Base-by-base conservation (phyloP, 129 eudicot genomes). In the Artemisia argyi region DNA sequence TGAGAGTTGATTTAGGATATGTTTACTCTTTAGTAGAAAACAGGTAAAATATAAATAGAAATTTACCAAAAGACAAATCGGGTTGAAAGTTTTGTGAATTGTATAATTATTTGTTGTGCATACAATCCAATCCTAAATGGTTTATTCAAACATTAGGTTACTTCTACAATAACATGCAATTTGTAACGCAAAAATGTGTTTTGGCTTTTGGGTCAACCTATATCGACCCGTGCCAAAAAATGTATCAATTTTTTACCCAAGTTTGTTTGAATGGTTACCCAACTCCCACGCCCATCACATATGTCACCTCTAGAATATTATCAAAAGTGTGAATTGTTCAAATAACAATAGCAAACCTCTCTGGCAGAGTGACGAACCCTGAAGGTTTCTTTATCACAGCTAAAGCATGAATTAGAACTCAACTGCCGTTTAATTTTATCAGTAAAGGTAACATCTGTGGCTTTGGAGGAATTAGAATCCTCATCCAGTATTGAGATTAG, bases 281-380 rank as follows among this genome's bases (percentile, higher is more conserved):
- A 56, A 18, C 61, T 22, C 18, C 61, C 61, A 5, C 12, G 11
- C 61, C 61, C 14, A 12, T 22, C 61, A 19, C 5, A 16, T 24
- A 16, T 56, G 61, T 22, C 28, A 2, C 61, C 19, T 56, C 65
- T 26, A 60, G 46, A 39, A 42, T 42, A 47, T 61, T 16, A 30
- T 73, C 22, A 73, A 73, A 28, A 15, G 15, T 12, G 35, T 18
- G 68, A 42, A 76, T 65, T 13, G 19, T 59, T 15, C 16, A 24
- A 75, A 50, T 54, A 56, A 56, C 20, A 57, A 55, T 57, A 47
- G 68, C 81, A 51, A 62, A 90, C 97, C 94, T 83, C 89, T 69
- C 95, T 87, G 20, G 98, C 95, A 73, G 84, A 85, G 80, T 93
- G 98, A 65, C 71, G 78, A 72, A 94, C 72, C 77, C 85, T 66